Conservation (phyloP, 257 asterid genomes). For the Lycium ferocissimum region DNA sequence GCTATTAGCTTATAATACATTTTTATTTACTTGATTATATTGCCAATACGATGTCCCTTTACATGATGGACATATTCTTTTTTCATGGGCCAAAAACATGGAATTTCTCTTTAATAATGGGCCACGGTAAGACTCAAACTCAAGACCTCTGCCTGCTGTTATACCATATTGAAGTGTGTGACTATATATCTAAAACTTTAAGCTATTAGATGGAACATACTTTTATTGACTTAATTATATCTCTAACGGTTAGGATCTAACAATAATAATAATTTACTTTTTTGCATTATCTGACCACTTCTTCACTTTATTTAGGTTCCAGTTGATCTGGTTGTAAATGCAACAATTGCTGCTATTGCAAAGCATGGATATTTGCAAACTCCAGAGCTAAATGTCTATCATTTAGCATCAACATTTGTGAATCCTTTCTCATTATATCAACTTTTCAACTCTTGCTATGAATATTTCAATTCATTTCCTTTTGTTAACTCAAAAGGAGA, state of each 20-base stretch:
- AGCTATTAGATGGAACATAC: no score
- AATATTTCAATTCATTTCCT: constrained; percentile 39
- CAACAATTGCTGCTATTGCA: constrained; percentile 52
- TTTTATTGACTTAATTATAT: neutral
- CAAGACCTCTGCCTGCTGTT: neutral
- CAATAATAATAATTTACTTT: neutral
- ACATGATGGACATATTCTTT: no score
- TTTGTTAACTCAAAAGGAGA: neutral
- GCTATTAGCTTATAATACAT: no score
- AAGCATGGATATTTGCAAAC: constrained; percentile 40
- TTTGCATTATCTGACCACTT: neutral
- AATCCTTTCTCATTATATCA: constrained; percentile 33
- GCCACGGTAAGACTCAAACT: no score
- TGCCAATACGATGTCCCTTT: no score
- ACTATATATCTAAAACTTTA: no score
- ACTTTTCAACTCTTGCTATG: constrained; percentile 34
- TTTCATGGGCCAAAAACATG: no score
- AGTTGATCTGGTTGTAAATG: constrained; percentile 50
- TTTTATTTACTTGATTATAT: no score
- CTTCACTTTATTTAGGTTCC: constrained; percentile 42
- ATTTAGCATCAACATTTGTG: constrained; percentile 37
- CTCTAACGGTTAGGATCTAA: no score
- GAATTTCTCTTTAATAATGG: no score
- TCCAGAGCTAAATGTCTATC: constrained; percentile 39
- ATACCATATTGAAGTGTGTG: neutral